Base-by-base conservation (phyloP, 164 flowering plant species). In the Tetracentron sinense region DNA sequence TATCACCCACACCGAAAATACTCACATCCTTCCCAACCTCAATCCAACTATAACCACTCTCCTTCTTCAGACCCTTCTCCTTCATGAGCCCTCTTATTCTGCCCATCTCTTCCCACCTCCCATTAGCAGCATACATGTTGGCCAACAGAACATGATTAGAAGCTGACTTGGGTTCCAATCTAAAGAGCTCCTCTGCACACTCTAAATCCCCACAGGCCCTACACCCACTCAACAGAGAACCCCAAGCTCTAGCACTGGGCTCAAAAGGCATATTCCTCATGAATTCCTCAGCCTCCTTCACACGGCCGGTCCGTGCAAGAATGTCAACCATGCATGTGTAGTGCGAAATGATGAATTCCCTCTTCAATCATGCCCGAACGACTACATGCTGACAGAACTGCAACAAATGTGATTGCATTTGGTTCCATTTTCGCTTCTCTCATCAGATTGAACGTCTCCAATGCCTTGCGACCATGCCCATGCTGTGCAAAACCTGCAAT, bases 1-100 rank as follows among this genome's bases (percentile, higher is more conserved):
- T 52, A 58, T 69, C 73, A 14, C 58, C 63, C 44, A 63, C 73
- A 21, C 68, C 68, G 53, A 69, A 69, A 55, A 63, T 55, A 58
- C 38, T 51, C 38, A 33, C 38, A 4, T 8, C 49, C 2, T 44
- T 44, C 12, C 49, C 38, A 28, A 54, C n/a, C 38, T 54, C 38
- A 28, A 54, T 29, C 57, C 35, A 27, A 29, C 57, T 54, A 17
- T 29, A 28, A 15, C 57, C 57, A 54, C 21, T 29, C 10, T 17
- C 21, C 20, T 29, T 54, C 38, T 29, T 28, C 35, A 54, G 17
- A 15, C 57, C 21, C 38, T 17, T 54, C 10, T 28, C 57, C 21
- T 54, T 54, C 57, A 29, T 27, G 7, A 28, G 7, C 14, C 21
- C 38, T n/a, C 57, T 54, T 17, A 54, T 17, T 29, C 21, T 29